Evolutionary conservation across 495 filamentous ascomycete species (phyloP), one percentile per base, ranked within the genome.

Genomic region (Neurospora intermedia): DNA sequence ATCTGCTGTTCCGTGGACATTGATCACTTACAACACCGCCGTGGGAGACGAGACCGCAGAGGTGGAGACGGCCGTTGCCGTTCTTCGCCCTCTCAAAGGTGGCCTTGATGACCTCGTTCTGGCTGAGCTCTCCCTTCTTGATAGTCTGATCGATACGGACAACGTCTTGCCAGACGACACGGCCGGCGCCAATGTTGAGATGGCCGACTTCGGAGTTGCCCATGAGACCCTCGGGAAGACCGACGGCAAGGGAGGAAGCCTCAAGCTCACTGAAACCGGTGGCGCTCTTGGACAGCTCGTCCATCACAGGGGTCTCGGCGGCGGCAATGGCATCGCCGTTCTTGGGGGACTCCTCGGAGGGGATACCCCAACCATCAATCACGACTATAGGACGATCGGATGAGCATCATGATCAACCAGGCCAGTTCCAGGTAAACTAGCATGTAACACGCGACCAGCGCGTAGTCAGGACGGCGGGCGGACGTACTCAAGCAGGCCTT

Each of bases 151-250:
- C 96, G 83, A 99, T 99, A 78, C 96, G 92, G 73, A 99, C 96
- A 74, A 96, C 97, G 85, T 99, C 96, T 83, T 99, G 96, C 96
- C 96, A 99, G 77, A 99, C 96, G 48, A 99, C 96, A 81, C 96
- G 88, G 59, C 96, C 96, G 74, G 96, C 96, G 79, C 96, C 96
- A 83, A 99, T 98, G 86, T 99, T 99, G 83, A 99, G 83, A 83
- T 99, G 96, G 45, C 96, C 96, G 76, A 99, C 96, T 82, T 99
- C 96, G 80, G 92, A 96, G 85, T 99, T 99, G 43, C 96, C 96
- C 96, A 99, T 99, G 73, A 99, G 86, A 46, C 96, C 96, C 80
- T 99, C 95, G 23, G 96, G 96, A 62, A 99, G 86, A 59, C 96
- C 96, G 59, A 99, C 96, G 42, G 96, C 96, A 23, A 97, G 88